Evolutionary conservation across 768 basidiomycete species (phyloP).

Genomic region (Nidularia pulvinata): DNA sequence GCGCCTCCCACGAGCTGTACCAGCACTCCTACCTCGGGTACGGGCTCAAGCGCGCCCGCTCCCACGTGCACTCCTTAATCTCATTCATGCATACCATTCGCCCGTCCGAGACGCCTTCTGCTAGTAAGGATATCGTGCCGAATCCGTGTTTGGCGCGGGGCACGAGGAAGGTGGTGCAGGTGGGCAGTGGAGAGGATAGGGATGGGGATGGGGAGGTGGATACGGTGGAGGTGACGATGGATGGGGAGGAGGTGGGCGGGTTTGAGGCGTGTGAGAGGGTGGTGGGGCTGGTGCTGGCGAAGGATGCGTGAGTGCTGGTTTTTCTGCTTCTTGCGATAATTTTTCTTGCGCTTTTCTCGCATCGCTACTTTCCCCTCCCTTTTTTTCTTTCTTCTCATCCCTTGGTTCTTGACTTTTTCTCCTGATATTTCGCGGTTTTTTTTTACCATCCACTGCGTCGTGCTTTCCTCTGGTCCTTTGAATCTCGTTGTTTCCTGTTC

Average conservation of each 20-base stretch:
- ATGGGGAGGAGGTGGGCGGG: constrained; percentile 76
- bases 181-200: constrained; percentile 47
- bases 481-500: not conserved
- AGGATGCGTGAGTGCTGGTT: constrained; percentile 74
- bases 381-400: too few relatives aligned
- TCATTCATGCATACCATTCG: constrained; percentile 75
- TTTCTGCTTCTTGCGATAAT: too few relatives aligned
- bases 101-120: constrained; percentile 8
- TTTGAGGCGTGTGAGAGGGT: constrained; percentile 87
- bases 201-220: constrained; percentile 35
- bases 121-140: constrained; percentile 28
- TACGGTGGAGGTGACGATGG: constrained; percentile 77
- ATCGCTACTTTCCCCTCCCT: too few relatives aligned
- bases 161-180: constrained; percentile 59
- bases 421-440: too few relatives aligned
- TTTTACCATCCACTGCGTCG: too few relatives aligned
- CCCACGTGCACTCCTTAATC: constrained; percentile 85
- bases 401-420: too few relatives aligned
- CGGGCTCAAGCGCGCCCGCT: constrained; percentile 87
- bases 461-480: too few relatives aligned
- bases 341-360: too few relatives aligned
- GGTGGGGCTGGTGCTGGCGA: constrained; percentile 89
- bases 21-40: constrained; percentile 99
- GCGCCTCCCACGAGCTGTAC: constrained; percentile 73
- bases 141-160: constrained; percentile 86